Percentiles rank a stretch among this genome's conserved stretches.
Conservation (phyloP, 176 grass and related monocot species). For the Miscanthus lutarioriparius region DNA sequence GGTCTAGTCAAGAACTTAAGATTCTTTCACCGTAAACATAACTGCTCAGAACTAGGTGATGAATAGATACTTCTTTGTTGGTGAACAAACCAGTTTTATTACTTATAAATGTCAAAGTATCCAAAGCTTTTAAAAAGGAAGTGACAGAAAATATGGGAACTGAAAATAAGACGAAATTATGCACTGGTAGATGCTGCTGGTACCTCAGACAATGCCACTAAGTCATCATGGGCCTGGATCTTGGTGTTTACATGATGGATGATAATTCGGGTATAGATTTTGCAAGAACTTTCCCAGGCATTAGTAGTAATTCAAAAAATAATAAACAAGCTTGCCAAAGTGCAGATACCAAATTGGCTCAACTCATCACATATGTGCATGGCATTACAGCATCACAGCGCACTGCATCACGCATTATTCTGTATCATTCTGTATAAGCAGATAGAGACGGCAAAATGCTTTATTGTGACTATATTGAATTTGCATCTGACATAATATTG, state of each 20-base stretch:
- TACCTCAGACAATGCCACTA: neutral
- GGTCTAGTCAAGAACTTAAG: neutral
- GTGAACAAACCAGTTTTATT: neutral
- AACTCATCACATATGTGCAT: neutral
- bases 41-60: neutral
- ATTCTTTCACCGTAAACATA: slow-evolving; percentile 15
- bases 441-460: no score
- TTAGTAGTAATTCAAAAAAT: neutral
- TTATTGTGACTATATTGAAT: no score
- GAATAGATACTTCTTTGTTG: neutral
- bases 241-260: slow-evolving; percentile 2
- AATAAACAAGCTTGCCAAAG: neutral
- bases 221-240: neutral
- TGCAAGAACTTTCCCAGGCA: neutral
- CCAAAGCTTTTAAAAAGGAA: neutral
- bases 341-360: neutral
- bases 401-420: neutral
- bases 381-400: neutral
- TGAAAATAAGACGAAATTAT: neutral
- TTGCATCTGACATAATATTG: neutral
- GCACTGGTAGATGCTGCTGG: neutral
- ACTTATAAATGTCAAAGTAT: neutral
- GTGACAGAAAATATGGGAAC: neutral
- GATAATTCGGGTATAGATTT: neutral
- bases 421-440: neutral